These are phyloP conservation scores for Cantharellus anzutake DNA, from an alignment of 768 basidiomycete genomes.

Conservation along the genomic window DNA sequence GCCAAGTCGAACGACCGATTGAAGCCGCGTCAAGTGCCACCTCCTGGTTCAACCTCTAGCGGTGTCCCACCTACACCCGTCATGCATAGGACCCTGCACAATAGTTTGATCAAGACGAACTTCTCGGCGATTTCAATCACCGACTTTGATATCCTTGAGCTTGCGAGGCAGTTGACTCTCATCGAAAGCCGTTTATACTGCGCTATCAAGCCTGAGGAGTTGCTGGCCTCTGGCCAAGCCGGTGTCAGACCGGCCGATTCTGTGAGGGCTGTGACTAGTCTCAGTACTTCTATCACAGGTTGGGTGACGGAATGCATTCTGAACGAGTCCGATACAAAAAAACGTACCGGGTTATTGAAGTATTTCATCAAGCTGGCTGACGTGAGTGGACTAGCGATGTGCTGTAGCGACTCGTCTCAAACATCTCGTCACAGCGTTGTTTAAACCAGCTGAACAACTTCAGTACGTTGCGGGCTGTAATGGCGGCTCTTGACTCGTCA, in stretches of 20 bases:
- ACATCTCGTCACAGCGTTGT: constrained; percentile 42
- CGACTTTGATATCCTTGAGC: constrained; percentile 86
- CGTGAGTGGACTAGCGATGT: constrained; percentile 27
- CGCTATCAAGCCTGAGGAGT: constrained; percentile 70
- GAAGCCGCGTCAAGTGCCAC: neutral
- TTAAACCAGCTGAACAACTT: constrained; percentile 57
- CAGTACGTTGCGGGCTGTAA: constrained; percentile 78
- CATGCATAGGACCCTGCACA: constrained; percentile 62
- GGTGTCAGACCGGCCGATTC: constrained; percentile 42
- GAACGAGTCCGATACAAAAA: constrained; percentile 76
- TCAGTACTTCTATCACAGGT: constrained; percentile 87
- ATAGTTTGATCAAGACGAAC: constrained; percentile 44
- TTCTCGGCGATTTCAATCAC: constrained; percentile 46
- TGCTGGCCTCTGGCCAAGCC: constrained; percentile 67
- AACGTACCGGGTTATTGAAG: constrained; percentile 56
- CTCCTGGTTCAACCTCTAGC: neutral
- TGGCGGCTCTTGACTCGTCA: constrained; percentile 89
- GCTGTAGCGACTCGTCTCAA: neutral
- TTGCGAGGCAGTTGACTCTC: constrained; percentile 84
- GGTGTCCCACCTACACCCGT: constrained; percentile 47
- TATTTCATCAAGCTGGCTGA: constrained; percentile 90
- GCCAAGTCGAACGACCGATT: neutral
- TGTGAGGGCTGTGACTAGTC: constrained; percentile 64
- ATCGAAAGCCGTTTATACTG: constrained; percentile 85
- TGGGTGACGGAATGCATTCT: constrained; percentile 93